These are phyloP conservation scores for Psilocybe cubensis DNA, from an alignment of 768 basidiomycete genomes.

Conservation along the genomic window DNA sequence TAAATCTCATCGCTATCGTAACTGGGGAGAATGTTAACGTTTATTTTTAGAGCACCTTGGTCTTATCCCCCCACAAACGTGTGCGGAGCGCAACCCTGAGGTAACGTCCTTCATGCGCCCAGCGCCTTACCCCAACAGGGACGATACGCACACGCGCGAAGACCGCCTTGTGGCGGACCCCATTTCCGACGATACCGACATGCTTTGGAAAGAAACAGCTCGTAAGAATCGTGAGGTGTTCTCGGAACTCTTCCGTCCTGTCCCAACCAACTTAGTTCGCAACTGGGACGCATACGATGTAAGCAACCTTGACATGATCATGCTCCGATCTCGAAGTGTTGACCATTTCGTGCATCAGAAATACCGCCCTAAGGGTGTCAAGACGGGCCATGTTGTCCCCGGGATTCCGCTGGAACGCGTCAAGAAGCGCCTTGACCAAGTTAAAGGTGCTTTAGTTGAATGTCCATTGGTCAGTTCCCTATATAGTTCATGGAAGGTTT, in stretches of 20 bases:
- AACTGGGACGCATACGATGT: constrained; percentile 82
- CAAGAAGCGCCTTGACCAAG: constrained; percentile 73
- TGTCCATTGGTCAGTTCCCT: constrained; percentile 61
- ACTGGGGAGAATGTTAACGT: background rate
- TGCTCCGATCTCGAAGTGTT: background rate
- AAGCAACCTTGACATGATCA: constrained; percentile 24
- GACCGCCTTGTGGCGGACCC: constrained; percentile 82
- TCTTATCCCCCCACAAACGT: constrained; percentile 75
- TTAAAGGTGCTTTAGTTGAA: constrained; percentile 77
- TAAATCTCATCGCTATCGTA: background rate
- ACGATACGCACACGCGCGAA: constrained; percentile 60
- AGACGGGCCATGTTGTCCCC: constrained; percentile 81
- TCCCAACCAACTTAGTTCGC: constrained; percentile 82
- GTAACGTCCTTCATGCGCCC: constrained; percentile 76
- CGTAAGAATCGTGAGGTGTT: constrained; percentile 83
- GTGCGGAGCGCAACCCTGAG: constrained; percentile 33
- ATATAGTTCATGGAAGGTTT: constrained; percentile 3
- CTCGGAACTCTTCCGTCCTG: constrained; percentile 84
- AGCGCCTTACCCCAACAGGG: constrained; percentile 70
- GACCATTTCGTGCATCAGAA: constrained; percentile 40
- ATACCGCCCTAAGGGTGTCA: constrained; percentile 69
- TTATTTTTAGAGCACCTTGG: constrained; percentile 76
- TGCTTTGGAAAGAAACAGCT: constrained; percentile 73
- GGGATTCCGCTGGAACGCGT: constrained; percentile 67
- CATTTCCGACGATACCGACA: constrained; percentile 58